Conservation (phyloP, 2,329 filamentous ascomycete genomes). For the Aspergillus fijiensis region DNA sequence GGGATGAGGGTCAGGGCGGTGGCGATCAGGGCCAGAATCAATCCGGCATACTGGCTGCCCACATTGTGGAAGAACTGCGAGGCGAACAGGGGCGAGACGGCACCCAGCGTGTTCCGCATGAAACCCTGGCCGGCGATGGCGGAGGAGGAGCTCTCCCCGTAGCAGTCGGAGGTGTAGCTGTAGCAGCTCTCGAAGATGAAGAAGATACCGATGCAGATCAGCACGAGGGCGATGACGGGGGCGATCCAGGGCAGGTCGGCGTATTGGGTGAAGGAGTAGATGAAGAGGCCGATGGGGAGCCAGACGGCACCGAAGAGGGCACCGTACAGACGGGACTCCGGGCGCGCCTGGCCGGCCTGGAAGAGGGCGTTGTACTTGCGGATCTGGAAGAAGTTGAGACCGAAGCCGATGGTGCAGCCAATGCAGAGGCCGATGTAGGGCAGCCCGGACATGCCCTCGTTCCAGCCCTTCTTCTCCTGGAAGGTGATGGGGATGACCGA, state of each 20-base stretch:
- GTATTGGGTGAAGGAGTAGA: conserved; percentile 57
- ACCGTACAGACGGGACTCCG: conserved; percentile 52
- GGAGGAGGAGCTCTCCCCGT: conserved; percentile 43
- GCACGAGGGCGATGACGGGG: conserved; percentile 50
- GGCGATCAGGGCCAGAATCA: conserved; percentile 50
- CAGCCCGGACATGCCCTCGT: conserved; percentile 50
- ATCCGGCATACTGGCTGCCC: conserved; percentile 53
- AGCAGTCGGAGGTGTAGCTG: conserved; percentile 55
- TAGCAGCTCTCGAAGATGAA: conserved; percentile 48
- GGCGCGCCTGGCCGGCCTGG: conserved; percentile 34
- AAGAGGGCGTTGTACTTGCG: conserved; percentile 49
- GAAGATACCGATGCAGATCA: conserved; percentile 55
- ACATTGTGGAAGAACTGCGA: conserved; percentile 55
- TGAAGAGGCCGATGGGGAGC: conserved; percentile 52
- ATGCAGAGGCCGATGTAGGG: conserved; percentile 54
- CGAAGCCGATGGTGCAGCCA: conserved; percentile 52
- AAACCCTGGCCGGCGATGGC: conserved; percentile 53
- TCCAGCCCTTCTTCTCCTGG: conserved; percentile 54
- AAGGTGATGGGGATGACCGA: conserved; percentile 54
- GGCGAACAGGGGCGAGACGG: conserved; percentile 54
- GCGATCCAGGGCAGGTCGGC: conserved; percentile 51
- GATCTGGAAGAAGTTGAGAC: conserved; percentile 52
- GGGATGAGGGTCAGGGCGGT: conserved; percentile 36
- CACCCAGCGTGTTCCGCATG: conserved; percentile 55
- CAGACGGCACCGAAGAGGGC: conserved; percentile 50